Conservation (phyloP, 2,329 filamentous ascomycete genomes). For the Cladosporium sp. region DNA sequence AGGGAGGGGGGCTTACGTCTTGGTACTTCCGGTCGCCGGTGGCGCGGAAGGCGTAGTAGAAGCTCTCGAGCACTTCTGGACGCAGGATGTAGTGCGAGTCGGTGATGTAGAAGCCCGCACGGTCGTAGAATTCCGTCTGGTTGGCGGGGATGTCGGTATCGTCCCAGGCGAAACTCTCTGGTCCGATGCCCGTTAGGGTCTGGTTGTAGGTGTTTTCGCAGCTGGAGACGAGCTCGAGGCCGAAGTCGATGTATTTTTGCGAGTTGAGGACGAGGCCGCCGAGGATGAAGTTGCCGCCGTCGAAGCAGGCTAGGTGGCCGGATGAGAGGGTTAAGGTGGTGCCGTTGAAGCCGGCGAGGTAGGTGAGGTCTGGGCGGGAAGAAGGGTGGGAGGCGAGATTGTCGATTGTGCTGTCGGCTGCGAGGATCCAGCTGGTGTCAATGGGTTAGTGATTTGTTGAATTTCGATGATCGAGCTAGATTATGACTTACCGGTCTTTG, state of each 20-base stretch:
- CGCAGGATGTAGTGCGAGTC: slow-evolving; percentile 61
- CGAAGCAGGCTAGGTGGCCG: slow-evolving; percentile 67
- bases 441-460: background rate
- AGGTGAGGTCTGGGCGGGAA: slow-evolving; percentile 65
- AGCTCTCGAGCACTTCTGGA: slow-evolving; percentile 76
- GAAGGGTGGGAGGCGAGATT: slow-evolving; percentile 66
- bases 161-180: slow-evolving; percentile 51
- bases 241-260: slow-evolving; percentile 67
- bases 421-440: slow-evolving; percentile 60
- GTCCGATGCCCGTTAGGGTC: slow-evolving; percentile 70
- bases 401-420: slow-evolving; percentile 69
- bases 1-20: slow-evolving; percentile 40
- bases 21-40: slow-evolving; percentile 73
- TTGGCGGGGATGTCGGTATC: slow-evolving; percentile 24
- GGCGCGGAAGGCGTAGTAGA: slow-evolving; percentile 80
- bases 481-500: slow-evolving; percentile 48
- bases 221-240: slow-evolving; percentile 63
- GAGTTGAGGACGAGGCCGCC: slow-evolving; percentile 65
- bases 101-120: slow-evolving; percentile 66
- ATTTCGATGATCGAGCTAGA: background rate
- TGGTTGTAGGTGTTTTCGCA: slow-evolving; percentile 69
- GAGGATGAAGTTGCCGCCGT: slow-evolving; percentile 79
- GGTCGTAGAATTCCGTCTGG: slow-evolving; percentile 57
- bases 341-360: slow-evolving; percentile 56
- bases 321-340: slow-evolving; percentile 34